Evolutionary conservation across 2,329 filamentous ascomycete species (phyloP).

Genomic region (Beauveria medogensis): DNA sequence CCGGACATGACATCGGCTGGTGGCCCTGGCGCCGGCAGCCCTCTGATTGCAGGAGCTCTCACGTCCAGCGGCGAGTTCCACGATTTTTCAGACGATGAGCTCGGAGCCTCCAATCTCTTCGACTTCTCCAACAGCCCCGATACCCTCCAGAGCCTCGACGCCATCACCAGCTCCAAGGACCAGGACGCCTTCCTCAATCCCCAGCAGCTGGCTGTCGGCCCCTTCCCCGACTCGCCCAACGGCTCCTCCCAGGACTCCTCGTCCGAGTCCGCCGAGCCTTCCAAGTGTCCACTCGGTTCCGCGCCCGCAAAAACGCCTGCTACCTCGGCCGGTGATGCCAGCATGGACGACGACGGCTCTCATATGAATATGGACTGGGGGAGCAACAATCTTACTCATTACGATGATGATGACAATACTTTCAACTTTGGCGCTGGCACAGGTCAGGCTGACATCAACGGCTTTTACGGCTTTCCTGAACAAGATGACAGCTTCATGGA

Average conservation of each 20-base stretch:
- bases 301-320: conserved; percentile 36
- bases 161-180: conserved; percentile 21
- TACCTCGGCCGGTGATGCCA: conserved; percentile 30
- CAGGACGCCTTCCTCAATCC: conserved; percentile 26
- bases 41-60: conserved; percentile 30
- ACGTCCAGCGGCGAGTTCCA: conserved; percentile 30
- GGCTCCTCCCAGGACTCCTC: conserved; percentile 41
- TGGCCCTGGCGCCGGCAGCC: conserved; percentile 26
- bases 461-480: conserved; percentile 24
- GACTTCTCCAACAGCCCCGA: conserved; percentile 31
- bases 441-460: conserved; percentile 20
- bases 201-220: conserved; percentile 27
- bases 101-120: conserved; percentile 25
- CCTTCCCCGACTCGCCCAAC: conserved; percentile 34
- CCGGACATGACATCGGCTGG: conserved; percentile 29
- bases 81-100: conserved; percentile 31
- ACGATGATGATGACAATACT: conserved; percentile 30
- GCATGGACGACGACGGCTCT: conserved; percentile 34
- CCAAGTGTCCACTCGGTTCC: conserved; percentile 39
- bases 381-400: conserved; percentile 23
- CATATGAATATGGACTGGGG: conserved; percentile 37
- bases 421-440: conserved; percentile 27
- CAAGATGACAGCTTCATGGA: conserved; percentile 38
- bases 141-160: conserved; percentile 26
- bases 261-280: conserved; percentile 42